Base-by-base conservation (phyloP, 345 rosid genomes). In the Abelmoschus esculentus region DNA sequence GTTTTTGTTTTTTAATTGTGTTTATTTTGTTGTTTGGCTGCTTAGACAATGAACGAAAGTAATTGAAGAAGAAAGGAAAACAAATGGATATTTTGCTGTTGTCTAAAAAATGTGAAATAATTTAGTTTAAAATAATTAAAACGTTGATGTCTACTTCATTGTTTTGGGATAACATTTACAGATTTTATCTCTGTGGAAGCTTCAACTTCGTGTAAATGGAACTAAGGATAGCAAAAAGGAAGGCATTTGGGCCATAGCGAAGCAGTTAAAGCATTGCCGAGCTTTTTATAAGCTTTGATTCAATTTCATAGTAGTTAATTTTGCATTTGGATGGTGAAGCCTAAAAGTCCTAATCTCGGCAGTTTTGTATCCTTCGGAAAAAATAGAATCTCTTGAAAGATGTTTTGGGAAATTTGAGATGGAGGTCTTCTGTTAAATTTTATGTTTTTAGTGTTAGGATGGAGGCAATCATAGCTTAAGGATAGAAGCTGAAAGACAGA, bases 171-270 rank as follows among this genome's bases (percentile, higher is more conserved):
- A 19, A 26, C 62, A 2, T 65, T 60, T 44, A 54, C 86, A 79
- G 79, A 79, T 82, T 79, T 76, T 77, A 78, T 72, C 70, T 82
- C 70, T 42, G 62, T 65, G 72, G 80, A 54, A 77, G 80, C 71
- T 66, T 79, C 72, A 74, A 75, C 34, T 65, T 61, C 52, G 60
- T 62, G 5, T 9, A 7, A 49, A 47, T 75, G 76, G 80, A 75
- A 71, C 66, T 73, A 54, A 73, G 60, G 73, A 61, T 57, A 66
- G 29, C 46, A 67, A 55, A 54, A 31, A 40, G 68, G 59, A 49
- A 44, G 66, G 69, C 49, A 31, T 63, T 73, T 67, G 58, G 70
- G 70, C 44, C 58, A 63, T 49, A 42, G 40, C 38, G 71, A 60
- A 59, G 65, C 60, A 68, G 66, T 72, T 66, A 22, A 59, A 62